phyloP scores from a whole-genome alignment of 1,139 yeast species.

The Martiniozyma asiatica region DNA sequence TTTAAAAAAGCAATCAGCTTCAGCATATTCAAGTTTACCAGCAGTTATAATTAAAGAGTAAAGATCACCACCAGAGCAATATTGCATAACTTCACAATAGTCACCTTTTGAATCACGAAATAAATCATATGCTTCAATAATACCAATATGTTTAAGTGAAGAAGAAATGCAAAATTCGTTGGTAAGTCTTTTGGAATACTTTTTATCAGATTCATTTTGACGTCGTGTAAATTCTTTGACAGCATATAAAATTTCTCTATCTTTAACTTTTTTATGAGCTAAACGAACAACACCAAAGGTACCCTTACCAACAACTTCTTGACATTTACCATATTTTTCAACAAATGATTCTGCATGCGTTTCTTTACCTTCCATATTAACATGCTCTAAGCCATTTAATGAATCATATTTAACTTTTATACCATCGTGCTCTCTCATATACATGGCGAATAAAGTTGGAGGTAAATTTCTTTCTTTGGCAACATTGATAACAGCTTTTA shows the following conservation, averaged over 20 bases:
- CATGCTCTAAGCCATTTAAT: background rate
- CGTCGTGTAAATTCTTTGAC: conserved; percentile 67
- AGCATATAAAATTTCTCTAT: conserved; percentile 48
- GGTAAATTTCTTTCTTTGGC: conserved; percentile 26
- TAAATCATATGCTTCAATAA: conserved; percentile 76
- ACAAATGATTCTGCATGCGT: conserved; percentile 26
- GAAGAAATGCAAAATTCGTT: conserved; percentile 82
- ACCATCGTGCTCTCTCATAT: conserved; percentile 9
- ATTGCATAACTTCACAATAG: conserved; percentile 95
- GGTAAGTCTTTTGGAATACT: conserved; percentile 60
- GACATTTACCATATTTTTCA: conserved; percentile 70
- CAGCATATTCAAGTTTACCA: conserved; percentile 72
- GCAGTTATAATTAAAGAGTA: conserved; percentile 76
- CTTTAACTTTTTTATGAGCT: conserved; percentile 35
- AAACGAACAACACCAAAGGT: conserved; percentile 79
- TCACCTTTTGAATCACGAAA: conserved; percentile 87
- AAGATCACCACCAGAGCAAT: conserved; percentile 89
- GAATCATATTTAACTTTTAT: background rate
- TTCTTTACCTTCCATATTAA: conserved; percentile 1
- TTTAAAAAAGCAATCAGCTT: conserved; percentile 93
- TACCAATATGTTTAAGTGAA: conserved; percentile 65
- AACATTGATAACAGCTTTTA: conserved; percentile 16
- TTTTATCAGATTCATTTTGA: conserved; percentile 42
- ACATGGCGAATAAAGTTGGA: conserved; percentile 73
- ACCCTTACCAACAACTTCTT: conserved; percentile 73